These are phyloP conservation scores for Bidens hawaiensis DNA, from an alignment of 140 eudicot genomes.

Conservation along the genomic window DNA sequence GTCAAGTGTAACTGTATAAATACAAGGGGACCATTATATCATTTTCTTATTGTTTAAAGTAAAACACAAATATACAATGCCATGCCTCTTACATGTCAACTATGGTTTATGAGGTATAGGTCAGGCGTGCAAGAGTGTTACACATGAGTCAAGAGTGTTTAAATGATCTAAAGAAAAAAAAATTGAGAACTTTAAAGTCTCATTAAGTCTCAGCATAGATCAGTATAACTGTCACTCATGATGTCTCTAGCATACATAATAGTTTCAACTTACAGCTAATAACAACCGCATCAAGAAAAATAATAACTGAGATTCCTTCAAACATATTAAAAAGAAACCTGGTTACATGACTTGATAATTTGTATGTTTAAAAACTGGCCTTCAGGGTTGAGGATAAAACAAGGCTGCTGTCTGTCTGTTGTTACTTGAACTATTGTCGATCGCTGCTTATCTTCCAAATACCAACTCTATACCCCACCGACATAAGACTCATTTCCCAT, in stretches of 20 bases:
- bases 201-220: neutral
- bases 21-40: neutral
- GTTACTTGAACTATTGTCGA: slow-evolving; percentile 17
- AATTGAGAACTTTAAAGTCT: neutral
- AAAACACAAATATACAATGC: neutral
- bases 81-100: neutral
- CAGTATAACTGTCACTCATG: slow-evolving; percentile 4
- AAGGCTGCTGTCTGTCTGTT: slow-evolving; percentile 5
- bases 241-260: slow-evolving; percentile 15
- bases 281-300: slow-evolving; percentile 1
- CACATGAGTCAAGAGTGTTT: neutral
- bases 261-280: slow-evolving; percentile 10
- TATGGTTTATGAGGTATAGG: neutral
- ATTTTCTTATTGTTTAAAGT: too few species aligned
- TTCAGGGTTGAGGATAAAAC: neutral
- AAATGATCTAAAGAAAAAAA: neutral
- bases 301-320: slow-evolving; percentile 9
- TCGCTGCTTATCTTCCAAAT: slow-evolving; percentile 59
- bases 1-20: too few species aligned
- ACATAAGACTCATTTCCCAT: slow-evolving; percentile 96
- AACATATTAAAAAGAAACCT: neutral
- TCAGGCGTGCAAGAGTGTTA: neutral
- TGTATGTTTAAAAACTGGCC: slow-evolving; percentile 15
- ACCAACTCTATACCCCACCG: slow-evolving; percentile 84
- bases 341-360: neutral